Conservation (phyloP, 1,139 yeast genomes). For the Arxiozyma bovina region DNA sequence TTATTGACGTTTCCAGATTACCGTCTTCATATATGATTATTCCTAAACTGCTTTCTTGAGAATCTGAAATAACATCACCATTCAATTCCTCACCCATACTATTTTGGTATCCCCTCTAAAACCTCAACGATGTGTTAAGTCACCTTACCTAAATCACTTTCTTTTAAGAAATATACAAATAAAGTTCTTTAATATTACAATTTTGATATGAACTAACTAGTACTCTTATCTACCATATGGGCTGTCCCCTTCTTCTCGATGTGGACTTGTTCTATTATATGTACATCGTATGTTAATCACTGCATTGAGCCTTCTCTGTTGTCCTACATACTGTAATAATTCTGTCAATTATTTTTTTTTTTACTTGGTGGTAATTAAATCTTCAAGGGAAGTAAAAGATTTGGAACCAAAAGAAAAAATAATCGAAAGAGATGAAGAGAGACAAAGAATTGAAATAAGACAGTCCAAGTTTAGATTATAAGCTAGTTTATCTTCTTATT, state of each 20-base stretch:
- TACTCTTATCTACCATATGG: no score
- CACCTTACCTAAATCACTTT: no score
- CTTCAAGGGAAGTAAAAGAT: not conserved
- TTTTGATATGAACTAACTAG: not conserved
- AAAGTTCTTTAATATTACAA: not conserved
- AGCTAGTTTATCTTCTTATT: not conserved
- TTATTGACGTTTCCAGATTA: not conserved
- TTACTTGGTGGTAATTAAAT: not conserved
- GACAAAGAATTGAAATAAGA: not conserved
- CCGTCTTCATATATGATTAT: not conserved
- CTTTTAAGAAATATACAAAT: no score
- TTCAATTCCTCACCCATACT: not conserved
- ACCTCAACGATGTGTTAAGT: not conserved
- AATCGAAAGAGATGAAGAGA: not conserved
- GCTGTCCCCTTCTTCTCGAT: no score
- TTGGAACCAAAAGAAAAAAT: not conserved
- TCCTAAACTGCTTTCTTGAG: not conserved
- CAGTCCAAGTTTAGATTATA: not conserved
- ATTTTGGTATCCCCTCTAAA: not conserved
- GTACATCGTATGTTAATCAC: not conserved
- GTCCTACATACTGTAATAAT: not conserved
- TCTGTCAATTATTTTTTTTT: no score
- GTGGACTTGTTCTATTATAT: no score
- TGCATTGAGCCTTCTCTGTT: no score
- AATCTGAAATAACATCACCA: conserved; percentile 1